Percentiles rank a stretch among this genome's conserved stretches.
Evolutionary conservation across 345 rosid genomes (phyloP).

Genomic region (Geranium rotundifolium): DNA sequence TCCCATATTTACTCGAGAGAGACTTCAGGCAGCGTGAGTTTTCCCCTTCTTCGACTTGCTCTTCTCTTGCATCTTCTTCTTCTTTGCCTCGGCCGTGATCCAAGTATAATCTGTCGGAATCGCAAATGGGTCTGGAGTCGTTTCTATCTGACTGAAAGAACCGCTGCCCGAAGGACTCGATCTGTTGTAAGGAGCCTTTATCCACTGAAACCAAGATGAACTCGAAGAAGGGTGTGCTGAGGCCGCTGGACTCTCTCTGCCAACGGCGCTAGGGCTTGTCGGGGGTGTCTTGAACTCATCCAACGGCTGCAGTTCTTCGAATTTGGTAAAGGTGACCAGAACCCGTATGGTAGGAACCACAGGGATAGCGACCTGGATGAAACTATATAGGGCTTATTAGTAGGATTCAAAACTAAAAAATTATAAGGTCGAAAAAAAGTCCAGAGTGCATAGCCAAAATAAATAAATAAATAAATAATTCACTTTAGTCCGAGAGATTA

Average conservation of each 20-base stretch:
- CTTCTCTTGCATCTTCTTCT: conserved; percentile 86
- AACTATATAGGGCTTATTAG: background rate
- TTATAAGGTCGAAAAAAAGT: background rate
- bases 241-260: conserved; percentile 52
- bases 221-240: conserved; percentile 22
- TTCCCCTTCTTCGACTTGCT: conserved; percentile 56
- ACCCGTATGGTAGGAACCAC: conserved; percentile 93
- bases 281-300: conserved; percentile 92
- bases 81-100: conserved; percentile 78
- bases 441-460: background rate
- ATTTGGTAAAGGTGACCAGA: conserved; percentile 78
- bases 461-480: no score
- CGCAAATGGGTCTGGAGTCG: conserved; percentile 61
- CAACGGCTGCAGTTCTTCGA: conserved; percentile 68
- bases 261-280: conserved; percentile 58
- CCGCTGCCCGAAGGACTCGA: conserved; percentile 32
- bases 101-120: conserved; percentile 70
- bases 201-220: conserved; percentile 91
- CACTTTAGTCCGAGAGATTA: no score
- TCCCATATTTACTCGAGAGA: conserved; percentile 6
- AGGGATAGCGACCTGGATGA: conserved; percentile 82
- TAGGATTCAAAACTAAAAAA: background rate
- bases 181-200: conserved; percentile 68
- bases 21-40: conserved; percentile 31
- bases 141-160: conserved; percentile 45